Evolutionary conservation across 805 yeast species (phyloP).

Genomic region (Priceomyces carsonii): DNA sequence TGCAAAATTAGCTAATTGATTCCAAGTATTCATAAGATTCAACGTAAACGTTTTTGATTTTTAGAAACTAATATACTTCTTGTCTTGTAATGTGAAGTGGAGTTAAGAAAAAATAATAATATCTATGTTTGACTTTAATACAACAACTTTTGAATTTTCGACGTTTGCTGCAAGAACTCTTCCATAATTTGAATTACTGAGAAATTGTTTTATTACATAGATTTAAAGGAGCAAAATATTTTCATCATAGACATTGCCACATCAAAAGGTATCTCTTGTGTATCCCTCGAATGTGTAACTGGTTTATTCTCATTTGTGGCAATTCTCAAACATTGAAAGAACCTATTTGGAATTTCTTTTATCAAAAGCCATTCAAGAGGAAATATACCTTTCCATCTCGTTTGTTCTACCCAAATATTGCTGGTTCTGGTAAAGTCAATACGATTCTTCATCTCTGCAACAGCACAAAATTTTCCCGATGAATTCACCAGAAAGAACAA

Average conservation of each 20-base stretch:
- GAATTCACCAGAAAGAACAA: conserved; percentile 60
- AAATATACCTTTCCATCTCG: conserved; percentile 55
- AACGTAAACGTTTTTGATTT: too few relatives aligned
- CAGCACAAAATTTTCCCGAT: conserved; percentile 59
- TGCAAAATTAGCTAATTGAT: too few relatives aligned
- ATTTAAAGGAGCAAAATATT: conserved; percentile 33
- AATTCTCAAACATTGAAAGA: conserved; percentile 46
- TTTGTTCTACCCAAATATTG: conserved; percentile 47
- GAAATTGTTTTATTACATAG: too few relatives aligned
- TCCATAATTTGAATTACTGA: too few relatives aligned
- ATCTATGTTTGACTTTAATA: too few relatives aligned
- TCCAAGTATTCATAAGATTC: too few relatives aligned
- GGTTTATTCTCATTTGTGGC: conserved; percentile 49
- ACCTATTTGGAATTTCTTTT: conserved; percentile 51
- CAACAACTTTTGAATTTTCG: background rate
- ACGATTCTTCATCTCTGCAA: conserved; percentile 50
- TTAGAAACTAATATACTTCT: too few relatives aligned
- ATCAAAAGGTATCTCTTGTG: conserved; percentile 55
- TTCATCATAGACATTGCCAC: conserved; percentile 50
- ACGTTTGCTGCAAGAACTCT: conserved; percentile 1
- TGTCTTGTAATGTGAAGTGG: too few relatives aligned
- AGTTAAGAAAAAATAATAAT: too few relatives aligned
- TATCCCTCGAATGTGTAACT: conserved; percentile 61
- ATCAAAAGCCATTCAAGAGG: conserved; percentile 53
- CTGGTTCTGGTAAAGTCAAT: conserved; percentile 38